Conservation (phyloP, 805 yeast genomes). For the Yamadazyma paraphyllophila region DNA sequence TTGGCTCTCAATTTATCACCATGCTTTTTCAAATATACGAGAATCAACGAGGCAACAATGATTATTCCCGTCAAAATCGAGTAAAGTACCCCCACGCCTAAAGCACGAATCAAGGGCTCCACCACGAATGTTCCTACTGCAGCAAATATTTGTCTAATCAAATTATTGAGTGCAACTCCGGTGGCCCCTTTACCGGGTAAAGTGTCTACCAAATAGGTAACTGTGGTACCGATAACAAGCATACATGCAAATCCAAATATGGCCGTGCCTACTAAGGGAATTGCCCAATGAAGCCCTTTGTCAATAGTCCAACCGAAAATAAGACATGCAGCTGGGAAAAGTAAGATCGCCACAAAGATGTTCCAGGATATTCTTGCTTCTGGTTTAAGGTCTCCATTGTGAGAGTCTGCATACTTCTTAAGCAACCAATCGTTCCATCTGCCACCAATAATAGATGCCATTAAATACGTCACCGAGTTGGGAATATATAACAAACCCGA, state of each 20-base stretch:
- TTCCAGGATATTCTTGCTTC: slow-evolving; percentile 80
- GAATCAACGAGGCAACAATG: slow-evolving; percentile 37
- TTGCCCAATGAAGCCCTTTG: slow-evolving; percentile 65
- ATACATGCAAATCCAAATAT: slow-evolving; percentile 79
- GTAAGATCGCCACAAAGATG: slow-evolving; percentile 59
- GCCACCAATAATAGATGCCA: slow-evolving; percentile 81
- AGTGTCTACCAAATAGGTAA: slow-evolving; percentile 79
- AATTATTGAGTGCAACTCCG: slow-evolving; percentile 80
- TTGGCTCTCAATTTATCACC: slow-evolving; percentile 66
- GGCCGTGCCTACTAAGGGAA: slow-evolving; percentile 80
- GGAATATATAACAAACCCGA: slow-evolving; percentile 81
- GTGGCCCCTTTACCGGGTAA: slow-evolving; percentile 88
- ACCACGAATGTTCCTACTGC: slow-evolving; percentile 73
- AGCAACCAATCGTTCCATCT: slow-evolving; percentile 69
- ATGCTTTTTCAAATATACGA: slow-evolving; percentile 48
- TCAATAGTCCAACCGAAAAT: slow-evolving; percentile 84
- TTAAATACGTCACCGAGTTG: slow-evolving; percentile 71
- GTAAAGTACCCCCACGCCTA: slow-evolving; percentile 70
- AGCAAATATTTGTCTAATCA: slow-evolving; percentile 70
- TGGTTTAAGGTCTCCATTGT: slow-evolving; percentile 67
- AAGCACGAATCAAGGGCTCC: slow-evolving; percentile 64
- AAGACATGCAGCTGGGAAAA: slow-evolving; percentile 63
- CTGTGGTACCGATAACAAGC: slow-evolving; percentile 79
- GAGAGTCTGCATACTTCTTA: slow-evolving; percentile 47
- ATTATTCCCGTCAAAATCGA: slow-evolving; percentile 64